Evolutionary conservation across 2,329 filamentous ascomycete species (phyloP), one percentile per base, ranked within the genome.

Genomic region (Balansia obtecta): DNA sequence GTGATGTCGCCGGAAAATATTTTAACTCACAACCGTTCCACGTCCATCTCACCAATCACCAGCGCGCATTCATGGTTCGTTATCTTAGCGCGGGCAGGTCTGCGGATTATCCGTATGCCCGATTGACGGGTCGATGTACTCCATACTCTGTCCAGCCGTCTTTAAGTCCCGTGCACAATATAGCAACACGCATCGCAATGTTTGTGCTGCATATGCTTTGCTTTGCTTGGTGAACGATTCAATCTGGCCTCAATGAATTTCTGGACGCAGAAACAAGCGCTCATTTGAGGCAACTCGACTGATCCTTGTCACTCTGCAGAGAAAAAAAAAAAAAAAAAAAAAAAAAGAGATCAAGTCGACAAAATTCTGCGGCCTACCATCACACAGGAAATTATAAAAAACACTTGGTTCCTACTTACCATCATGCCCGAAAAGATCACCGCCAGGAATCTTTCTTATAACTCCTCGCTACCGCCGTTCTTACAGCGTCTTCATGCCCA

Each of bases 391-490:
- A 16, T 18, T 18, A n/a, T 11, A 13, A 40, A 15, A 15, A 46
- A 37, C 15, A 13, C 11, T n/a, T 41, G 20, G 13, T n/a, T 34
- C 22, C n/a, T 9, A 42, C 27, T 41, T 41, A 42, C 43, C 48
- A 60, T 54, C 57, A 75, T 75, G 72, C 66, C 72, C 7, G 68
- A 74, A 37, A 85, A 82, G 60, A 84, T 86, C 62, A 87, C 80
- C 49, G 71, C 79, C 58, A 86, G 86, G 60, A 82, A 86, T 65
- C 75, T 89, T 46, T 74, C 75, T 52, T 89, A 87, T 72, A 73
- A 77, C 68, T 65, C 64, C 41, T 69, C 71, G 7, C 73, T 80
- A 16, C 80, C 80, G 18, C 79, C 80, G 5, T 83, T 83, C 63
- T 76, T 83, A 48, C 73, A 73, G 30, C 70, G 71, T 16, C 70